Evolutionary conservation across 768 basidiomycete genomes (phyloP).

Genomic region (Mycena rosella): DNA sequence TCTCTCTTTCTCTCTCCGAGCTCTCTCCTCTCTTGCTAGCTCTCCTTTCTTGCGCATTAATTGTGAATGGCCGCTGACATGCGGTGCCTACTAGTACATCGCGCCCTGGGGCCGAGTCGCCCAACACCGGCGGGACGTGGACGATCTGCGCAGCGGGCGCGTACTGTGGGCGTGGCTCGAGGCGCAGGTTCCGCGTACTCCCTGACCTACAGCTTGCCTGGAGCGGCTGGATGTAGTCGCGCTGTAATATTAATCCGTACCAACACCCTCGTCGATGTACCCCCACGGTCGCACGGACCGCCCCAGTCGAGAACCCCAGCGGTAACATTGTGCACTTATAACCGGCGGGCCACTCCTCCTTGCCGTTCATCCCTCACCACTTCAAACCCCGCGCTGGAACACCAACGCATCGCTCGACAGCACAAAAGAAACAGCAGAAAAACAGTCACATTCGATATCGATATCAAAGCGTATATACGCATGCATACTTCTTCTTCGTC

Average conservation of each 20-base stretch:
- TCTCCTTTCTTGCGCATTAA: no score
- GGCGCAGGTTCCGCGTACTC: conserved; percentile 38
- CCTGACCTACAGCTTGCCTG: neutral
- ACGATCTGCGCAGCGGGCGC: conserved; percentile 43
- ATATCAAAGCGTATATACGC: conserved; percentile 7
- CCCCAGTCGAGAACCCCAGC: neutral
- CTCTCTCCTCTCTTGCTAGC: no score
- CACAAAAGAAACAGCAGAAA: neutral
- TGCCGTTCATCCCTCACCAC: no score
- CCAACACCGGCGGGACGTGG: conserved; percentile 36
- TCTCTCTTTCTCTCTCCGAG: no score
- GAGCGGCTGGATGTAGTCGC: no score
- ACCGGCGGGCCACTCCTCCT: no score
- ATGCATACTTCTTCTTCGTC: neutral
- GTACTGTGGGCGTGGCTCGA: conserved; percentile 52
- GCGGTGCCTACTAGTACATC: no score
- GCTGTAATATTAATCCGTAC: no score
- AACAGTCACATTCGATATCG: neutral
- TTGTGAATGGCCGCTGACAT: no score
- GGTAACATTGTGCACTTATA: neutral
- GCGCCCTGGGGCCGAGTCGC: conserved; percentile 49
- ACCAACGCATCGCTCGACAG: no score
- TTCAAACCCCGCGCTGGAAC: no score
- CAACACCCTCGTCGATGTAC: neutral
- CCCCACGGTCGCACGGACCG: neutral